Evolutionary conservation across 2,329 filamentous ascomycete species (phyloP).

Genomic region (Nemania sp.): DNA sequence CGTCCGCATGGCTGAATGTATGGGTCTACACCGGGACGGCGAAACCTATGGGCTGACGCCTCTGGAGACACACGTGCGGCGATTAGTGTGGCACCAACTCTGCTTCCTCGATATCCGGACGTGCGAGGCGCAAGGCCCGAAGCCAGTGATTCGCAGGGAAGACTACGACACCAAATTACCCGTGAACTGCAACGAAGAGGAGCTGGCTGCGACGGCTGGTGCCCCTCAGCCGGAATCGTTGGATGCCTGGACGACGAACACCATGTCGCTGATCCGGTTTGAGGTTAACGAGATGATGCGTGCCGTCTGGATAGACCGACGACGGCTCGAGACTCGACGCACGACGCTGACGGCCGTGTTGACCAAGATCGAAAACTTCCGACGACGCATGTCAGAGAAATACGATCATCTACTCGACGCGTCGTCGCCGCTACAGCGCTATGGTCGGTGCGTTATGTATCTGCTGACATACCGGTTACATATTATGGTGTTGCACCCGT

Average conservation of each 20-base stretch:
- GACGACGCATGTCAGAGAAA: conserved; percentile 71
- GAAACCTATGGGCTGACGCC: conserved; percentile 73
- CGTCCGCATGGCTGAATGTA: conserved; percentile 80
- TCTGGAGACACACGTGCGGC: conserved; percentile 77
- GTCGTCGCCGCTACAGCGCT: conserved; percentile 69
- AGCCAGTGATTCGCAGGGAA: conserved; percentile 76
- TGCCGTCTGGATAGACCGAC: conserved; percentile 75
- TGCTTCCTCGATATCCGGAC: conserved; percentile 82
- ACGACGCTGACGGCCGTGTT: conserved; percentile 73
- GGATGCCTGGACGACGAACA: conserved; percentile 74
- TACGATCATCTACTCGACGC: conserved; percentile 74
- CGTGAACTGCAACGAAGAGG: conserved; percentile 75
- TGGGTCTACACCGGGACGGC: conserved; percentile 80
- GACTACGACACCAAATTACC: conserved; percentile 82
- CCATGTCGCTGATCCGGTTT: conserved; percentile 75
- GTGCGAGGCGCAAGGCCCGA: conserved; percentile 78
- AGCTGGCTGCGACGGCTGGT: conserved; percentile 61
- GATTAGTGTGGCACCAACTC: conserved; percentile 81
- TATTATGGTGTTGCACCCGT: conserved; percentile 76
- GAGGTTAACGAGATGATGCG: conserved; percentile 81
- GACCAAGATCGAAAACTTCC: conserved; percentile 76
- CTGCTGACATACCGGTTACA: conserved; percentile 73
- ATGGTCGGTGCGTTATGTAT: conserved; percentile 73
- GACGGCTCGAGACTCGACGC: conserved; percentile 71
- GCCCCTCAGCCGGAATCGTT: conserved; percentile 57